Percentiles rank a stretch among this genome's conserved stretches.
phyloP scores from a whole-genome alignment of 495 filamentous ascomycete species.

The Haplographium delicatum region DNA sequence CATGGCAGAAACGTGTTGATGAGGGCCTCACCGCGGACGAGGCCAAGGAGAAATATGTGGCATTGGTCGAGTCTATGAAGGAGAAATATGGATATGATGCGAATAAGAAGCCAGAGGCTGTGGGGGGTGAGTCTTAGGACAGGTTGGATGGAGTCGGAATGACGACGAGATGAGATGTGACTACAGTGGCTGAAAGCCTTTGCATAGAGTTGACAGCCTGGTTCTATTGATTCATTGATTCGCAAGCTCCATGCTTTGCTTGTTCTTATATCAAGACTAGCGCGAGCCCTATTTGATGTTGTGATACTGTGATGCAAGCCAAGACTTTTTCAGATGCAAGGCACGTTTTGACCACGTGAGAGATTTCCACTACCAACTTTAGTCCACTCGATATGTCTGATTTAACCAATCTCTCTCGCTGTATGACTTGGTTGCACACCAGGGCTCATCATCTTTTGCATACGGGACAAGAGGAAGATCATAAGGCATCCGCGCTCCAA shows the following conservation, averaged over 20 bases:
- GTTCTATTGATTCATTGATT: no score
- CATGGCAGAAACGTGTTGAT: slow-evolving; percentile 61
- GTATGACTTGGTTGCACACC: slow-evolving; percentile 66
- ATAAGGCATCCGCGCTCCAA: slow-evolving; percentile 81
- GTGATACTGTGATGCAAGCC: no score
- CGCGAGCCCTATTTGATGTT: no score
- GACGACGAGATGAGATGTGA: no score
- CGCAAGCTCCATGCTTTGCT: no score
- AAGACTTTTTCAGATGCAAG: no score
- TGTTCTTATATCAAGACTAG: no score
- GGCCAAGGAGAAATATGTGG: slow-evolving; percentile 73
- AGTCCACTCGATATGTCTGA: slow-evolving; percentile 9
- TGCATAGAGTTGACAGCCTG: no score
- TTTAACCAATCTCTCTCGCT: slow-evolving; percentile 57
- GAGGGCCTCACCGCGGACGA: slow-evolving; percentile 51
- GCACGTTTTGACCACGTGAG: no score
- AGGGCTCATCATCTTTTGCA: slow-evolving; percentile 57
- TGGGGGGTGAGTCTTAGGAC: slow-evolving; percentile 28
- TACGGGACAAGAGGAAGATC: slow-evolving; percentile 70
- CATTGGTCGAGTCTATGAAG: slow-evolving; percentile 64
- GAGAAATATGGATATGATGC: slow-evolving; percentile 56
- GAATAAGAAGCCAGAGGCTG: slow-evolving; percentile 48
- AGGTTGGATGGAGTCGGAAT: no score
- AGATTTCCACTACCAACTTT: not conserved
- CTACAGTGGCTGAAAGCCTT: no score